Conservation (phyloP, 345 rosid species). For the Punica granatum region DNA sequence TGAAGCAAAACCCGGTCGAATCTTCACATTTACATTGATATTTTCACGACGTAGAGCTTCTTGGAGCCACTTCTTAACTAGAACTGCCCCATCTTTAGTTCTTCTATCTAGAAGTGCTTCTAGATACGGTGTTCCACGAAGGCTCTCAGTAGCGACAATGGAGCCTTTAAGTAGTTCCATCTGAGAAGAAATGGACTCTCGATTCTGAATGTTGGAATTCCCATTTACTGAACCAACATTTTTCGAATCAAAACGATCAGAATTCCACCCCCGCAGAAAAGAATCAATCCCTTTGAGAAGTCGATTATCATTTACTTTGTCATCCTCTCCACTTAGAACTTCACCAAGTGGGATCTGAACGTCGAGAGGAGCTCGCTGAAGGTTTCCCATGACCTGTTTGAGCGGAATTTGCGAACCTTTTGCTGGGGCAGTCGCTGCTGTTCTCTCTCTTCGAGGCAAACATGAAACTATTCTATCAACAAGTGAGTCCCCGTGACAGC, state of each 20-base stretch:
- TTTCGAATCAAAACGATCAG: slow-evolving; percentile 30
- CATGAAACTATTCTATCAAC: slow-evolving; percentile 76
- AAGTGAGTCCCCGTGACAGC: slow-evolving; percentile 88
- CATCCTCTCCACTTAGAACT: slow-evolving; percentile 41
- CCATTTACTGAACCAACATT: slow-evolving; percentile 25
- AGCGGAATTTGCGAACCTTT: slow-evolving; percentile 47
- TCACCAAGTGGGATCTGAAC: slow-evolving; percentile 72
- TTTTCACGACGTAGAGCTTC: slow-evolving; percentile 71
- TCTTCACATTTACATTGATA: slow-evolving; percentile 41
- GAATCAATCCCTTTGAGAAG: slow-evolving; percentile 54
- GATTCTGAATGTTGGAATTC: slow-evolving; percentile 18
- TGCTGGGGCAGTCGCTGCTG: slow-evolving; percentile 20
- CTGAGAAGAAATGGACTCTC: slow-evolving; percentile 25
- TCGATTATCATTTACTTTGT: slow-evolving; percentile 27
- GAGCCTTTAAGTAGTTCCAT: slow-evolving; percentile 55
- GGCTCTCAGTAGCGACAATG: slow-evolving; percentile 55
- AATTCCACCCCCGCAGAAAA: slow-evolving; percentile 69
- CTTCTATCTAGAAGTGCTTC: slow-evolving; percentile 84
- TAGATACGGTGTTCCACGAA: slow-evolving; percentile 74
- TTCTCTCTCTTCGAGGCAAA: slow-evolving; percentile 65
- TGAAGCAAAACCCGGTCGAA: slow-evolving; percentile 58
- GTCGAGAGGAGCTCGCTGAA: slow-evolving; percentile 62
- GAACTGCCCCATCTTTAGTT: slow-evolving; percentile 73
- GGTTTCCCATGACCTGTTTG: slow-evolving; percentile 34
- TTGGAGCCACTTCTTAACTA: slow-evolving; percentile 94